Evolutionary conservation across 805 yeast genomes (phyloP), one percentile per base, ranked within the genome.

Genomic region (Ogataea saltuana): DNA sequence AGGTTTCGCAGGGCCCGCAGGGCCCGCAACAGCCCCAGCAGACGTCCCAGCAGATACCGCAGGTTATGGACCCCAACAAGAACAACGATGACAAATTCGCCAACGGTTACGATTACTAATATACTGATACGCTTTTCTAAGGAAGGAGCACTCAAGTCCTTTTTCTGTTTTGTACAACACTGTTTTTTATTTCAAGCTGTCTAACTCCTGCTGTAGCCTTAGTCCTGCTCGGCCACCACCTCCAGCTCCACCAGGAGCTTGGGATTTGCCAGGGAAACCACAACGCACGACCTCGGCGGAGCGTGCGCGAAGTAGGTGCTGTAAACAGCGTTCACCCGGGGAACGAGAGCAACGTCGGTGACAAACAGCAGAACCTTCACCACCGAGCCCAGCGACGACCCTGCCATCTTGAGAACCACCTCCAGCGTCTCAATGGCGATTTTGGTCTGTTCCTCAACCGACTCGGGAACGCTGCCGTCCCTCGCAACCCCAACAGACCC

Each of bases 221-320:
- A 41, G 15, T 51, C 52, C 26, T 45, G 33, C 42, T 55, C 60
- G 7, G 61, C 62, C 49, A 75, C 59, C 33, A 70, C 68, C 51
- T 76, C 81, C 42, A 76, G 56, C 54, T 77, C 83, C 41, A 77
- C 76, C 44, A 71, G 67, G 35, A 75, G 48, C 16, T 63, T 53
- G 8, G 73, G 67, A 55, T 69, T 69, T 49, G 73, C 73, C 56
- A 77, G 75, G 9, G 66, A 68, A 29, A 70, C 77, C 41, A 77
- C 66, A 22, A 75, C 64, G 54, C 78, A 73, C 38, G 74, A 68
- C 63, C 83, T 69, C 6, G 80, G 76, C 13, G 81, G 81, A 45
- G 67, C 65, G 28, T 64, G 66, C 0, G 69, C 65, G 63, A 76
- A 76, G 53, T 70, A 65, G 45, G 69, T 65, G n/a, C 63, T 67